Evolutionary conservation across 129 eudicot species (phyloP), one percentile per base, ranked within the genome.

Genomic region (Cynara cardunculus): DNA sequence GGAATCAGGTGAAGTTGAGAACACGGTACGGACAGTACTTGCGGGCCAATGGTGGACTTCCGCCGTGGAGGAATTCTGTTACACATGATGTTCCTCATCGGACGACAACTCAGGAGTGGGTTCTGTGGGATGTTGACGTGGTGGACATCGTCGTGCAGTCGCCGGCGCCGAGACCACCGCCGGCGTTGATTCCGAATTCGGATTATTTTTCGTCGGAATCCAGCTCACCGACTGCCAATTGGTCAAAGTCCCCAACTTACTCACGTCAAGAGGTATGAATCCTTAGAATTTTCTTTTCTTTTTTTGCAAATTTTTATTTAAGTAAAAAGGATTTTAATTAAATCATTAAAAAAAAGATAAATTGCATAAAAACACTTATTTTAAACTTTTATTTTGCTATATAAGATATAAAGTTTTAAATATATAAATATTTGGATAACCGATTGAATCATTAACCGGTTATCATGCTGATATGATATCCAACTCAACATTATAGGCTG

Each of bases 61-160:
- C 97, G 14, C 97, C 97, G 25, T 92, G 97, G 97, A 81, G 91
- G 68, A 90, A 92, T 21, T 86, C 92, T 0, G 87, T 92, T 3
- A 92, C 97, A 0, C 97, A 92, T 72, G 97, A 90, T 37, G 68
- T 85, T 2, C 91, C 96, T 9, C 89, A 93, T 25, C 87, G 93
- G 81, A 87, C 87, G 31, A 83, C 85, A 1, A 90, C 92, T 0
- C 85, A 81, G 74, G 94, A 93, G 30, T 90, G 96, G 98, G 68
- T 93, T 18, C 64, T 86, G 0, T 92, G 97, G 97, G 84, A 90
- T 14, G 93, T 92, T 25, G 87, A 88, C 69, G 87, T 92, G 1
- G 88, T 87, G 6, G 97, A 93, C 61, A 93, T 90, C 21, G 70
- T 87, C 3, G 80, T 74, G 25, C 75, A 76, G 41, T 79, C 87